Evolutionary conservation across 2,329 filamentous ascomycete species (phyloP).

Genomic region (Colletotrichum musae): DNA sequence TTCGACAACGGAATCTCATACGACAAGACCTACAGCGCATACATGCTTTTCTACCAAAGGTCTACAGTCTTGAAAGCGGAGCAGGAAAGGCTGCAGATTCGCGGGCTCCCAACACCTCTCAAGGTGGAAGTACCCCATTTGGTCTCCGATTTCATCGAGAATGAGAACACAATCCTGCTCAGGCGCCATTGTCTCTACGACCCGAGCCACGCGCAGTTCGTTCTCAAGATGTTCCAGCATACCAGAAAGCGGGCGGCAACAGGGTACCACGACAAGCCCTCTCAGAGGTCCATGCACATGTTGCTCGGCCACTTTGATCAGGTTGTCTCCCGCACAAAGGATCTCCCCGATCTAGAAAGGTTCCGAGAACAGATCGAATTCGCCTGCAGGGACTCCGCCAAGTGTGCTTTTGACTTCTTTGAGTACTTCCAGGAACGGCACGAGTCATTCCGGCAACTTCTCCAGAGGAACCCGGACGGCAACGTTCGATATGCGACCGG

Average conservation of each 20-base stretch:
- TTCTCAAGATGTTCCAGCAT: conserved; percentile 72
- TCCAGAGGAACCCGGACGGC: conserved; percentile 73
- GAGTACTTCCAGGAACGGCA: conserved; percentile 72
- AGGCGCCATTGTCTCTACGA: conserved; percentile 87
- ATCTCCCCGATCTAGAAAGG: conserved; percentile 72
- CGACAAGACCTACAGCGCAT: conserved; percentile 87
- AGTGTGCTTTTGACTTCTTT: conserved; percentile 72
- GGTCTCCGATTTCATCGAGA: conserved; percentile 72
- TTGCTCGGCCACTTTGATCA: conserved; percentile 80
- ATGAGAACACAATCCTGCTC: conserved; percentile 81
- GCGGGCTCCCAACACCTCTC: conserved; percentile 56
- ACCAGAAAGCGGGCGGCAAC: conserved; percentile 58
- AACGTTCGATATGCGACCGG: conserved; percentile 68
- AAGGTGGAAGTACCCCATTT: conserved; percentile 60
- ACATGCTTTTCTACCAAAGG: conserved; percentile 98
- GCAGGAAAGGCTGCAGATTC: conserved; percentile 60
- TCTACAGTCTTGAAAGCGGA: conserved; percentile 73
- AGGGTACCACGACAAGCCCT: too few relatives aligned
- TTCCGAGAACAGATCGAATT: conserved; percentile 66
- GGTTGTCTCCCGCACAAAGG: conserved; percentile 79
- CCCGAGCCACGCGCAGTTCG: conserved; percentile 76
- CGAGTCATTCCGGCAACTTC: conserved; percentile 73
- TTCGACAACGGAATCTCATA: conserved; percentile 64
- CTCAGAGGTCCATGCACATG: conserved; percentile 66
- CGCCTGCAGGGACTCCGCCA: conserved; percentile 63